Base-by-base conservation (phyloP, 495 filamentous ascomycete genomes). In the Talaromyces wortmannii region DNA sequence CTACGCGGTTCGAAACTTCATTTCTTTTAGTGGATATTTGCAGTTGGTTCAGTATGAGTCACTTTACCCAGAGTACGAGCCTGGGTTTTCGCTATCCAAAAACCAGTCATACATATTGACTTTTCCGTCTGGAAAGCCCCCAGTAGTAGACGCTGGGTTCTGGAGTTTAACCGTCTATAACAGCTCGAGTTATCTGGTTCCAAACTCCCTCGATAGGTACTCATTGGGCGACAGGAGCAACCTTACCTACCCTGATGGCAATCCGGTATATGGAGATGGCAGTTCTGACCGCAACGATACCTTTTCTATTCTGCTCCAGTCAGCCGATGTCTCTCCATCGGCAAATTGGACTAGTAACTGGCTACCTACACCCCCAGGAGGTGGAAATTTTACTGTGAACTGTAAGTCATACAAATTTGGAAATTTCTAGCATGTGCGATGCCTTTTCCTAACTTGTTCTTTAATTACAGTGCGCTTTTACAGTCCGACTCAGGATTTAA, bases 121-220 rank as follows among this genome's bases (percentile, higher is more conserved):
- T 4, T 72, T 71, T 52, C 47, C 56, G 6, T 55, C 63, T 23
- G 33, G 33, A 36, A 67, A 69, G 56, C 69, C 70, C 6, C 61
- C 64, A 7, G 49, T 67, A 7, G 42, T 40, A 6, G 31, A 50
- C 33, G 23, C 43, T 15, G 65, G 69, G 6, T 72, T 70, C 60
- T 72, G 69, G 70, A 71, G 69, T 49, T 32, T 74, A 54, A 72
- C 67, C 17, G 52, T 57, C 15, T 74, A 71, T 54, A 57, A 61
- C 29, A 32, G 17, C 10, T 50, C 57, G 43, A 45, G 59, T 18
- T 63, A 54, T 52, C 57, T 71, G 40, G 54, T 67, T 16, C 55
- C 57, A 16, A 71, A 71, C 55, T 49, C 56, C 30, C 30, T 60
- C 48, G 50, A 67, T 52, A 42, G 55, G 45, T 69, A 63, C 50